Evolutionary conservation across 2,329 filamentous ascomycete genomes (phyloP), one percentile per base, ranked within the genome.

Genomic region (Pseudogymnoascus sp.): DNA sequence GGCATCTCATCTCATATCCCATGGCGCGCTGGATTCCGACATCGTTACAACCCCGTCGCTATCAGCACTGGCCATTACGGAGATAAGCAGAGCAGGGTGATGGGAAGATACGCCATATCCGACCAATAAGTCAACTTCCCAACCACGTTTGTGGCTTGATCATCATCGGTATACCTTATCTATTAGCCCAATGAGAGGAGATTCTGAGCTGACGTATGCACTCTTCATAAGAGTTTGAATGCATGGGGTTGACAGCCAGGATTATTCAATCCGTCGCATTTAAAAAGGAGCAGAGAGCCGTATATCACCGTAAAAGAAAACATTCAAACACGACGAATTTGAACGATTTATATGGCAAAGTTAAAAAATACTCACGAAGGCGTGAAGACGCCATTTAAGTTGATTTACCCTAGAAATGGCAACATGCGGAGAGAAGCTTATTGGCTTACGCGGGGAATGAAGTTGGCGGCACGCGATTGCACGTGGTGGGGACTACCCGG

Each of bases 71-170:
- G 38, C 5, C n/a, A 60, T 60, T 23, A 8, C 58, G 58, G 33
- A 60, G 38, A 37, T 60, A 41, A 37, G 58, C 31, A 18, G n/a
- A 52, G 6, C 45, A 52, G 25, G 45, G 45, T 52, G 45, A 52
- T 52, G 16, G 31, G 31, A 33, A n/a, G 43, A 52, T 52, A 11
- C 25, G 45, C 45, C 45, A 52, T 31, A 31, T 52, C 45, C 25
- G 45, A 52, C 45, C 45, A 52, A 52, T 52, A 52, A 52, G n/a
- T 52, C 9, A 2, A 25, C 25, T 25, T 31, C 45, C 14, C 8
- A 18, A 52, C 45, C 45, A 52, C 5, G 45, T 11, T 31, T 31
- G 45, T 52, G 45, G 45, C 45, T 52, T 52, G 45, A 52, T 11
- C n/a, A 31, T 31, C 25, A 8, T n/a, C 23, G 43, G 43, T 14